Base-by-base conservation (phyloP, 1,284 basidiomycete genomes). In the Naganishia albida region DNA sequence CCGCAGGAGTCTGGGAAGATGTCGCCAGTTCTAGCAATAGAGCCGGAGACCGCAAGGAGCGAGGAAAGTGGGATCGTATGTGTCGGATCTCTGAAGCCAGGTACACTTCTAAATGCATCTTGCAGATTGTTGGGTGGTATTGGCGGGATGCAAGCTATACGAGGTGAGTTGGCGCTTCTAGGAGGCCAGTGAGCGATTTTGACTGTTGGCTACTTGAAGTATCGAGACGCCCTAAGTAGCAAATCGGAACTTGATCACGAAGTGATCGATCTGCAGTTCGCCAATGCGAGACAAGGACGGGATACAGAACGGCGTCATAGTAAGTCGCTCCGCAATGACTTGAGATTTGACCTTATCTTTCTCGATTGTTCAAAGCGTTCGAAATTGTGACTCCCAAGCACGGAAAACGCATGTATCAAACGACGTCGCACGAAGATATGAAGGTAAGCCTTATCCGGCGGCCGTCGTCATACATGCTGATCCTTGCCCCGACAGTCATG, bases 351-450 rank as follows among this genome's bases (percentile, higher is more conserved):
- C 13, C 12, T 13, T 38, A 13, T 26, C 7, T 25, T 12, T 16
- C 7, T 25, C 13, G n/a, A 30, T 20, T 16, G 13, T 10, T 18
- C 23, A 7, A 48, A 77, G 78, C 77, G 2, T 84, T 84, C 69
- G 82, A 83, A 72, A 78, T 84, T 25, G 77, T 83, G 25, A 83
- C 82, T 3, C 80, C 81, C 0, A 76, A 79, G 48, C 73, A 77
- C 34, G 74, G 76, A 12, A 72, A 81, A 23, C 69, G 82, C 34
- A 74, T 82, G 69, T 84, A 82, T 70, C 83, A 84, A 70, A 81
- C 82, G 2, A 77, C 79, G 0, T 80, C 78, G 1, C 79, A 82
- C 7, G 67, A 72, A 0, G 80, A 81, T 53, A 81, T 82, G 76
- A 75, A 78, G 55, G 77, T 75, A 51, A 51, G 73, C 64, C 7